phyloP scores from a whole-genome alignment of 257 asterid genomes.

The Primulina tabacum region DNA sequence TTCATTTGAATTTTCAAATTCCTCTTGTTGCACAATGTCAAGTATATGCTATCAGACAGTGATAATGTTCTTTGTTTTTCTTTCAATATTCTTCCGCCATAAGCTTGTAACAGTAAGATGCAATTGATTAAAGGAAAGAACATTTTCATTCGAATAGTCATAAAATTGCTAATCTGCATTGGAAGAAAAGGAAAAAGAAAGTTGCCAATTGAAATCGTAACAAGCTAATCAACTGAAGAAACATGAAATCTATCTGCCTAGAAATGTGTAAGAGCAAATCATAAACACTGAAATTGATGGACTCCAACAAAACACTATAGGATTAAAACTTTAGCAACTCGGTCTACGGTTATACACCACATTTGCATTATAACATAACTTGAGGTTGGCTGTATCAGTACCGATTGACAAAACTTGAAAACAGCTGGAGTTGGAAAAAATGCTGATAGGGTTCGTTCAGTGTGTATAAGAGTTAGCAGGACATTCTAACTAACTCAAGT shows the following conservation, averaged over 20 bases:
- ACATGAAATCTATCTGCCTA: too few species aligned
- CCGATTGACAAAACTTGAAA: background rate
- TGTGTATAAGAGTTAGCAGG: background rate
- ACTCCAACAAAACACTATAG: background rate
- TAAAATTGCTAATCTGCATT: background rate
- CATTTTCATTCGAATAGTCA: background rate
- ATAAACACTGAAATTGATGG: background rate
- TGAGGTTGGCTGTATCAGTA: background rate
- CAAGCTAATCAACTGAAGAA: too few species aligned
- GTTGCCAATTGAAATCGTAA: too few species aligned
- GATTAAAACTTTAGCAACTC: too few species aligned
- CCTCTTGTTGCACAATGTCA: background rate
- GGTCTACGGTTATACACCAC: too few species aligned
- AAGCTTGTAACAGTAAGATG: background rate
- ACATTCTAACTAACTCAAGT: conserved; percentile 10
- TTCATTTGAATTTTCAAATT: background rate
- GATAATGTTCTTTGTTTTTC: background rate
- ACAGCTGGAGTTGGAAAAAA: background rate
- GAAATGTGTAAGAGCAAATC: too few species aligned
- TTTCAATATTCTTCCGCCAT: background rate
- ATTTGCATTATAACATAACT: background rate
- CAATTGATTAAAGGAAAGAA: background rate
- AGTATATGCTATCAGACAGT: background rate
- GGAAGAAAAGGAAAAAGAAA: background rate
- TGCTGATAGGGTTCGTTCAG: background rate